Base-by-base conservation (phyloP, 2,329 filamentous ascomycete species). In the Phyllosticta citriasiana region DNA sequence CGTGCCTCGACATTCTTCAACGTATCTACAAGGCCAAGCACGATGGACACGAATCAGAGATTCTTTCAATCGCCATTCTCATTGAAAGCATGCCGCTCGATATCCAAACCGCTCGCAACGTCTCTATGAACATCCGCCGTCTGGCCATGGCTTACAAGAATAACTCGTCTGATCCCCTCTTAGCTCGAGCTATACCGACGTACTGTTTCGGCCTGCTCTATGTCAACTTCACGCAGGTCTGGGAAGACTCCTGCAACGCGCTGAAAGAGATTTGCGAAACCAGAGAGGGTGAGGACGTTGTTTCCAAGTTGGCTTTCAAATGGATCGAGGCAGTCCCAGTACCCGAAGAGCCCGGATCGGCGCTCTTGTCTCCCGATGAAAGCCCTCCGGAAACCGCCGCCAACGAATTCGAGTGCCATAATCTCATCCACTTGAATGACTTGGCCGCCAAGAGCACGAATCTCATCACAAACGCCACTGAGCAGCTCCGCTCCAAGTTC, bases 181-280 rank as follows among this genome's bases (percentile, higher is more conserved):
- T 95, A 65, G 80, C 83, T 62, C 81, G 83, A 67, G 84, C 91
- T 6, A 82, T 97, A 30, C 89, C 92, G 0, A 81, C 84, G 0
- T 97, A 92, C 68, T 86, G 91, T 67, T 96, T 97, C 67, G 94
- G 94, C 56, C 82, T 97, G 74, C 81, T 97, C 63, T 94, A 92
- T 0, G 85, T 96, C 56, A 89, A 88, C 66, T 80, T 97, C 65
- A 84, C 91, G 0, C 91, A 91, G 40, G 79, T 95, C 5, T 97
- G 93, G 89, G 89, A 96, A 63, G 90, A 96, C 67, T 84, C 89
- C 0, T 84, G 88, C 57, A 82, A 85, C 60, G 85, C 89, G 0
- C 76, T 99, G 68, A 88, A 90, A 68, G 81, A 87, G 57, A 85
- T 99, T 59, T 83, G 86, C 22, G 82, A 89, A 66, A 82, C 81